Evolutionary conservation across 352 stramenopile genomes (phyloP).

Genomic region (Globisporangium abappressorium): DNA sequence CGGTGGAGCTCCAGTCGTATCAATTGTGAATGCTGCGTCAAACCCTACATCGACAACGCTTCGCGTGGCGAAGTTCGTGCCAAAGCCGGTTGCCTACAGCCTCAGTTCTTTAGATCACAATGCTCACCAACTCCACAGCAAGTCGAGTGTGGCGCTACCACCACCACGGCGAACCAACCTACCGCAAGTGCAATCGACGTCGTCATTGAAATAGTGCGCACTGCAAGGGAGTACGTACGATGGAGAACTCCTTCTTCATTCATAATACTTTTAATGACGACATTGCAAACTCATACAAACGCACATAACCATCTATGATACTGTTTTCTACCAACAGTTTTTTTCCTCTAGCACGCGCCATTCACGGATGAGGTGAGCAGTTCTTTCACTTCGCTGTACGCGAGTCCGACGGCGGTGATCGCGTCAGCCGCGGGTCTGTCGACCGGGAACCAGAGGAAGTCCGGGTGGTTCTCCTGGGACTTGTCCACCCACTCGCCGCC

Average conservation of each 20-base stretch:
- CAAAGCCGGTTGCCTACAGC: conserved; percentile 22
- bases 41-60: conserved; percentile 5
- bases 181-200: conserved; percentile 4
- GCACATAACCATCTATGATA: not conserved
- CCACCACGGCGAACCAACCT: not conserved
- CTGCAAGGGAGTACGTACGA: not conserved
- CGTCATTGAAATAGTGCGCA: conserved; percentile 2
- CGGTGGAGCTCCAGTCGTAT: not conserved
- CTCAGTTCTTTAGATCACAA: conserved; percentile 14
- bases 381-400: conserved; percentile 38
- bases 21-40: not conserved
- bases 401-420: conserved; percentile 37
- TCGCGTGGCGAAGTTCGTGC: conserved; percentile 15
- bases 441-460: conserved; percentile 71
- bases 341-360: conserved; percentile 2
- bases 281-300: conserved; percentile 3
- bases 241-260: not conserved
- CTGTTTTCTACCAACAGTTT: conserved; percentile 11
- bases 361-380: conserved; percentile 13
- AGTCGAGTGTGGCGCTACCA: not conserved
- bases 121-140: conserved; percentile 3
- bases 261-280: not conserved
- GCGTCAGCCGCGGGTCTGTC: conserved; percentile 32
- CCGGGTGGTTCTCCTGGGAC: conserved; percentile 49
- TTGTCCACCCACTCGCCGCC: conserved; percentile 62